Evolutionary conservation across 1,139 yeast genomes (phyloP).

Genomic region (Scheffersomyces parashehatae): DNA sequence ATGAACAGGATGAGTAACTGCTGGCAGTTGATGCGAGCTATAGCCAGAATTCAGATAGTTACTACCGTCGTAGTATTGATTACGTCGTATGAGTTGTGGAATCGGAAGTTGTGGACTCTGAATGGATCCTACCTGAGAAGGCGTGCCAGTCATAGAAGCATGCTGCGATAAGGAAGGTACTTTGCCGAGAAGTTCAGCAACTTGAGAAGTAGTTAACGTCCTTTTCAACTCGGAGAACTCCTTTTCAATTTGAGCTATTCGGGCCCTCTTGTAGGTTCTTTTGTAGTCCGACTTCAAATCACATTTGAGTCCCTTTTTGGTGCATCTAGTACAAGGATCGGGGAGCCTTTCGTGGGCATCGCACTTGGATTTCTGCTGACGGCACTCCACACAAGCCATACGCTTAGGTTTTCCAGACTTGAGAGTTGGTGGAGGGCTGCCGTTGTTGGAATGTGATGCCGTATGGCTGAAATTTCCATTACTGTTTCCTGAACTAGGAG

Average conservation of each 20-base stretch:
- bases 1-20: slow-evolving; percentile 1
- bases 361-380: slow-evolving; percentile 91
- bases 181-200: slow-evolving; percentile 43
- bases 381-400: slow-evolving; percentile 92
- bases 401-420: slow-evolving; percentile 44
- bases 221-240: slow-evolving; percentile 71
- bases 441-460: slow-evolving; percentile 6
- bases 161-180: slow-evolving; percentile 27
- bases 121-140: neutral
- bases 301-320: slow-evolving; percentile 68
- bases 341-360: slow-evolving; percentile 81
- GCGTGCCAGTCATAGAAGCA: neutral
- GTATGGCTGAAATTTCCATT: slow-evolving; percentile 1
- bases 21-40: slow-evolving; percentile 4
- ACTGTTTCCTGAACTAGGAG: slow-evolving; percentile 3
- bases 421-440: slow-evolving; percentile 6
- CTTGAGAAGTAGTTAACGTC: slow-evolving; percentile 53
- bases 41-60: neutral
- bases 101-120: neutral
- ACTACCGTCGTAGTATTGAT: neutral
- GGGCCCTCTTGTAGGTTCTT: slow-evolving; percentile 83
- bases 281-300: slow-evolving; percentile 78
- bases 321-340: slow-evolving; percentile 80
- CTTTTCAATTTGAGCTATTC: slow-evolving; percentile 79
- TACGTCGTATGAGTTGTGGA: slow-evolving; percentile 1